Percentiles rank a stretch among this genome's conserved stretches.
Evolutionary conservation across 805 yeast genomes (phyloP).

Genomic region (Sugiyamaella marilandica): DNA sequence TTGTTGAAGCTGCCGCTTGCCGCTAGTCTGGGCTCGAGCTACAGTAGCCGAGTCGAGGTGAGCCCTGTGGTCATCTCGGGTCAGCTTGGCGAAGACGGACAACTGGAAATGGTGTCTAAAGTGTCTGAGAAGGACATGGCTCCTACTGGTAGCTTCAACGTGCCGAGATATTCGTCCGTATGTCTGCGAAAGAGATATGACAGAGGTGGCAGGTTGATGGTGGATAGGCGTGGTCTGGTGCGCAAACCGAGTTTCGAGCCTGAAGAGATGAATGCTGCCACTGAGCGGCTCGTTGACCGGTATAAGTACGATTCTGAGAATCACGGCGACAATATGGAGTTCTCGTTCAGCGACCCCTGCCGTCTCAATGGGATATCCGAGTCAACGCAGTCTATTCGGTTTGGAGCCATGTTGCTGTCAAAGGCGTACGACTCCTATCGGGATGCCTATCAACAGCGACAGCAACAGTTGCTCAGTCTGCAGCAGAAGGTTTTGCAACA

Average conservation of each 20-base stretch:
- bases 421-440: slow-evolving; percentile 78
- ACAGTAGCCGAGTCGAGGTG: slow-evolving; percentile 24
- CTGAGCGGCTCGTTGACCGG: slow-evolving; percentile 45
- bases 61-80: slow-evolving; percentile 23
- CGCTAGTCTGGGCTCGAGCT: slow-evolving; percentile 26
- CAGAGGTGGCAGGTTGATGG: slow-evolving; percentile 60
- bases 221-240: slow-evolving; percentile 66
- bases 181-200: slow-evolving; percentile 68
- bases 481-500: slow-evolving; percentile 38
- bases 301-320: slow-evolving; percentile 66
- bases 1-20: slow-evolving; percentile 27
- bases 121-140: slow-evolving; percentile 19
- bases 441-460: slow-evolving; percentile 70
- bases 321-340: slow-evolving; percentile 41
- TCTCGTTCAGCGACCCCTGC: slow-evolving; percentile 74
- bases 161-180: slow-evolving; percentile 27
- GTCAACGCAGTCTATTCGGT: slow-evolving; percentile 83
- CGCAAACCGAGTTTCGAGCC: slow-evolving; percentile 25
- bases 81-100: slow-evolving; percentile 18
- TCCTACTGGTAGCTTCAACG: slow-evolving; percentile 15
- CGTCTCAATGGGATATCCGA: slow-evolving; percentile 74
- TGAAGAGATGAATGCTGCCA: slow-evolving; percentile 27
- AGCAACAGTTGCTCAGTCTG: slow-evolving; percentile 44
- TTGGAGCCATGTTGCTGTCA: slow-evolving; percentile 84
- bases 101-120: slow-evolving; percentile 16